A percentile compares a stretch with the other conserved stretches of the same genome.
Evolutionary conservation across 495 filamentous ascomycete species (phyloP).

Genomic region (Penicillium psychrofluorescens): DNA sequence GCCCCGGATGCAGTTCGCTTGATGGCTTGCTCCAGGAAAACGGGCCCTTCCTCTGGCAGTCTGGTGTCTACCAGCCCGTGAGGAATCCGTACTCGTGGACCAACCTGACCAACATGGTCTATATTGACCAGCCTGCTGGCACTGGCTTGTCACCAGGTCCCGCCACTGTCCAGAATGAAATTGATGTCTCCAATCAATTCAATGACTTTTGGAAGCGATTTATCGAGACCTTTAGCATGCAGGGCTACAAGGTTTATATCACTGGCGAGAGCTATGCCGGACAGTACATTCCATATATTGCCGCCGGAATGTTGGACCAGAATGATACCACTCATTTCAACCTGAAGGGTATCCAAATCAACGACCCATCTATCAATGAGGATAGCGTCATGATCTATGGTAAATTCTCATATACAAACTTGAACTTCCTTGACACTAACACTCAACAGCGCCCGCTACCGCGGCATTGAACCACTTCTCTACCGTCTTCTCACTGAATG

Average conservation of each 20-base stretch:
- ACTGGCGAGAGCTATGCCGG: constrained; percentile 70
- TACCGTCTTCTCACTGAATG: constrained; percentile 57
- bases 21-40: constrained; percentile 69
- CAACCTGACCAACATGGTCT: constrained; percentile 71
- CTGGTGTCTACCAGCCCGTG: constrained; percentile 56
- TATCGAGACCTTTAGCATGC: constrained; percentile 56
- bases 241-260: constrained; percentile 58
- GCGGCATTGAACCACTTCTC: constrained; percentile 57
- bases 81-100: constrained; percentile 62
- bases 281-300: constrained; percentile 73
- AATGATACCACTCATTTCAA: constrained; percentile 63
- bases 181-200: constrained; percentile 61
- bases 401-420: constrained; percentile 2
- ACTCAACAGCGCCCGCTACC: constrained; percentile 45
- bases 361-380: constrained; percentile 57
- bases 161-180: constrained; percentile 53
- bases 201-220: constrained; percentile 63
- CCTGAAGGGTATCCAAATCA: constrained; percentile 59
- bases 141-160: constrained; percentile 63
- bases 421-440: neutral
- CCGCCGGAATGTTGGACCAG: constrained; percentile 62
- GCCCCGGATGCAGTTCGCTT: constrained; percentile 62
- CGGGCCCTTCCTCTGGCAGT: constrained; percentile 69
- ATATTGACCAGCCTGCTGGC: constrained; percentile 70
- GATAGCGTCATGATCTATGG: constrained; percentile 33